Conservation (phyloP, 1,284 basidiomycete genomes). For the Naganishia albida region DNA sequence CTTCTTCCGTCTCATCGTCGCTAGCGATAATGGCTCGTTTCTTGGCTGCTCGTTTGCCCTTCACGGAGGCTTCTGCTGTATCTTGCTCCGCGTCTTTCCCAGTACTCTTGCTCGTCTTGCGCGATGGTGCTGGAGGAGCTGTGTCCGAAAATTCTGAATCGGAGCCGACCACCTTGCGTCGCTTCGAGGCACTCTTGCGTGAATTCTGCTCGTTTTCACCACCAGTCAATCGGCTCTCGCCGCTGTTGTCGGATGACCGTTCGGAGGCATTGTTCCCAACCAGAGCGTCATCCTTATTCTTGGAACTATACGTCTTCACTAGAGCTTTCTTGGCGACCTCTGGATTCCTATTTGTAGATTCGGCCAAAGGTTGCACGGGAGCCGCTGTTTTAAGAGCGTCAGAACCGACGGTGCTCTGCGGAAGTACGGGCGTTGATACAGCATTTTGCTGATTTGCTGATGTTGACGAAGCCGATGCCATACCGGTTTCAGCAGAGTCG, state of each 20-base stretch:
- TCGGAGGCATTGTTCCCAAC: not conserved
- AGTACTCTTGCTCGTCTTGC: not conserved
- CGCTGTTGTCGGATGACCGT: not conserved
- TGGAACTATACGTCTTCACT: slow-evolving; percentile 19
- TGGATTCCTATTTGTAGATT: not conserved
- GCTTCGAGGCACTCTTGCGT: not conserved
- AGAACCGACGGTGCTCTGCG: too few species aligned
- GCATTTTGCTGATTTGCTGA: not conserved
- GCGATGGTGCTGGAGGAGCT: not conserved
- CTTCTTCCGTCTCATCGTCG: slow-evolving; percentile 16
- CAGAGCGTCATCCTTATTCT: not conserved
- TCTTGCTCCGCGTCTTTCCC: not conserved
- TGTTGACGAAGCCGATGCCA: not conserved
- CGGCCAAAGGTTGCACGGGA: not conserved
- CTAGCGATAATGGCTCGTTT: slow-evolving; percentile 23
- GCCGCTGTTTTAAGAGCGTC: not conserved
- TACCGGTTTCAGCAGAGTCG: too few species aligned
- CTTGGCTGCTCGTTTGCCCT: slow-evolving; percentile 3
- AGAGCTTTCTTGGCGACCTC: slow-evolving; percentile 9
- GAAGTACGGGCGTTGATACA: not conserved
- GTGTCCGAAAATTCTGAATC: slow-evolving; percentile 20
- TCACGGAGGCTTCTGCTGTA: not conserved
- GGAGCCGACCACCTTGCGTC: not conserved
- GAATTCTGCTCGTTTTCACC: not conserved
- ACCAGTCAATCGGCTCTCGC: not conserved